phyloP scores from a whole-genome alignment of 768 basidiomycete species.

The Lactifluus pinguis region DNA sequence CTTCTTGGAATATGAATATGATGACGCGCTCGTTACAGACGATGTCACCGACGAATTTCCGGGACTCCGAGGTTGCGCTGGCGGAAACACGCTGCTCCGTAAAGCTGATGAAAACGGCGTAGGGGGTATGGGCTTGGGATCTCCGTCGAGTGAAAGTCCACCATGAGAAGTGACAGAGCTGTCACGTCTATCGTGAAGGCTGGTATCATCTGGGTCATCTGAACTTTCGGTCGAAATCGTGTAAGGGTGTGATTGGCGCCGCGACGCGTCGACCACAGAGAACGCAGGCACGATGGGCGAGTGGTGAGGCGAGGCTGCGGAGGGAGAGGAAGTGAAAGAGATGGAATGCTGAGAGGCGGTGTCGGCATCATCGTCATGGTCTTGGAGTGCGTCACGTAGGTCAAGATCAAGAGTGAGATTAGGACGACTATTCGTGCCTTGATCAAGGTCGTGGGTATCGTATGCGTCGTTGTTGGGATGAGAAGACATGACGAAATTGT shows the following conservation, averaged over 20 bases:
- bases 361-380: conserved; percentile 53
- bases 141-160: not conserved
- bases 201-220: conserved; percentile 8
- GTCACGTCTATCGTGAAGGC: conserved; percentile 3
- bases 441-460: not conserved
- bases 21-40: conserved; percentile 46
- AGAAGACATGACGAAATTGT: conserved; percentile 4
- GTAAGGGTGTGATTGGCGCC: conserved; percentile 37
- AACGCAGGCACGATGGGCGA: conserved; percentile 22
- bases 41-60: conserved; percentile 48
- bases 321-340: conserved; percentile 54
- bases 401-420: not conserved
- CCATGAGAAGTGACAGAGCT: conserved; percentile 13
- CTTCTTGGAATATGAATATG: conserved; percentile 44
- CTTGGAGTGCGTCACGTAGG: conserved; percentile 20
- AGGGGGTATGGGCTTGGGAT: conserved; percentile 2
- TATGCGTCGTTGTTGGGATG: conserved; percentile 13
- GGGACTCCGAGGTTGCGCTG: conserved; percentile 38
- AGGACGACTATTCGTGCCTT: not conserved
- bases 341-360: conserved; percentile 76
- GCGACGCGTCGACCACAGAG: conserved; percentile 16
- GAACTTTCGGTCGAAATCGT: conserved; percentile 25
- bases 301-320: conserved; percentile 44
- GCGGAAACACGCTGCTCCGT: conserved; percentile 46
- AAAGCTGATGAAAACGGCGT: conserved; percentile 5